phyloP scores from a whole-genome alignment of 1,139 yeast species.

The Saccharomycopsis crataegensis region DNA sequence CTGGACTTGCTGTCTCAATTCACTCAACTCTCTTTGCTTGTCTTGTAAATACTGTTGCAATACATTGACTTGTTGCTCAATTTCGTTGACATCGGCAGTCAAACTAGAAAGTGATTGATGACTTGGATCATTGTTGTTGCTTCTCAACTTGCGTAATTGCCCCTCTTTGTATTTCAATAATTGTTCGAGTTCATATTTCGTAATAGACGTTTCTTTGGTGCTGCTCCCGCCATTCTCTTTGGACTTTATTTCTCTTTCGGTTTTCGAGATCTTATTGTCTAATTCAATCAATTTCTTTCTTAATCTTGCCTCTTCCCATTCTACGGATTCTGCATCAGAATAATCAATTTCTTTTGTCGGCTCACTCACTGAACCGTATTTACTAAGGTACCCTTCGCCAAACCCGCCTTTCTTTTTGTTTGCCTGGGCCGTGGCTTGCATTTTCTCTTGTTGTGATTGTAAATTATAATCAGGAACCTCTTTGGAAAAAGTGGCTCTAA shows the following conservation, averaged over 20 bases:
- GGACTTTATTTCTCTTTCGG: slow-evolving; percentile 31
- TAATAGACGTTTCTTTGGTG: slow-evolving; percentile 31
- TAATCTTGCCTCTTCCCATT: slow-evolving; percentile 80
- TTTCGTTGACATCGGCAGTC: slow-evolving; percentile 35
- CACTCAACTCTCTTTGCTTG: slow-evolving; percentile 40
- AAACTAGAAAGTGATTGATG: slow-evolving; percentile 34
- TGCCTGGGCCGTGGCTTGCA: slow-evolving; percentile 20
- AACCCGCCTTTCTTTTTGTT: slow-evolving; percentile 23
- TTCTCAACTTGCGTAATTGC: slow-evolving; percentile 32
- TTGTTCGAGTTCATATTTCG: slow-evolving; percentile 75
- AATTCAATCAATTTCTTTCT: slow-evolving; percentile 71
- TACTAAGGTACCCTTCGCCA: slow-evolving; percentile 14
- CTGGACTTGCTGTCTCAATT: slow-evolving; percentile 27
- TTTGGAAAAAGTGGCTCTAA: slow-evolving; percentile 87
- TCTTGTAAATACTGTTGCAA: slow-evolving; percentile 44
- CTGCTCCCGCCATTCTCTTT: slow-evolving; percentile 32
- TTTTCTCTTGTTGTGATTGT: slow-evolving; percentile 23
- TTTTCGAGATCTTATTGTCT: slow-evolving; percentile 54
- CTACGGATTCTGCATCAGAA: slow-evolving; percentile 22
- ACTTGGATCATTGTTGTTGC: slow-evolving; percentile 16
- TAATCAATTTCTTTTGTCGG: slow-evolving; percentile 21
- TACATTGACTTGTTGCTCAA: slow-evolving; percentile 48
- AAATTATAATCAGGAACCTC: slow-evolving; percentile 75
- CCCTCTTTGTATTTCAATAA: slow-evolving; percentile 65
- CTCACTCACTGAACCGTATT: slow-evolving; percentile 11